Evolutionary conservation across 352 stramenopile genomes (phyloP).

Genomic region (Globisporangium echinulatum): DNA sequence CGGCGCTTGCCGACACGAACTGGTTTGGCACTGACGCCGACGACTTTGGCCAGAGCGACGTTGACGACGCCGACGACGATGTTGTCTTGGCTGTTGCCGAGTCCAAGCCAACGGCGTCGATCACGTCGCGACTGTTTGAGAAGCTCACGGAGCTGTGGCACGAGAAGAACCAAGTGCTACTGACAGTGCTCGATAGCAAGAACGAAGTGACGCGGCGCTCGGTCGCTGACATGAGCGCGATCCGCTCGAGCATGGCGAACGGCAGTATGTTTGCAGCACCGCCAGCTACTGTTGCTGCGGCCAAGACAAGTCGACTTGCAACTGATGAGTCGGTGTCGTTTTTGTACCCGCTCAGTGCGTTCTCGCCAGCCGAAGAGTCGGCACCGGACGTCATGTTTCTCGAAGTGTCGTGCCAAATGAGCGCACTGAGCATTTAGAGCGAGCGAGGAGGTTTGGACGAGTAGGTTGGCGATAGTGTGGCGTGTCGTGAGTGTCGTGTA

Average conservation of each 20-base stretch:
- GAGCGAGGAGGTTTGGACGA: background rate
- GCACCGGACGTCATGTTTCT: slow-evolving; percentile 60
- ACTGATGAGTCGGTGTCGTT: slow-evolving; percentile 76
- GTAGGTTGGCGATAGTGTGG: too few relatives aligned
- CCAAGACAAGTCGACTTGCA: slow-evolving; percentile 23
- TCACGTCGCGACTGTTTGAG: slow-evolving; percentile 66
- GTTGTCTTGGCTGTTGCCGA: background rate
- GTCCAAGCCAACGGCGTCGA: slow-evolving; percentile 18
- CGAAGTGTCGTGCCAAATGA: slow-evolving; percentile 76
- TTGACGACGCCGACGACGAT: slow-evolving; percentile 38
- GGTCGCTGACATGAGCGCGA: slow-evolving; percentile 78
- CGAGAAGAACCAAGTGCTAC: slow-evolving; percentile 82
- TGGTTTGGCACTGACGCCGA: slow-evolving; percentile 56
- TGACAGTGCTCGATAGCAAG: slow-evolving; percentile 66
- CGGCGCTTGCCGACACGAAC: slow-evolving; percentile 46
- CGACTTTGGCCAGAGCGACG: slow-evolving; percentile 53
- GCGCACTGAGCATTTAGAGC: slow-evolving; percentile 27
- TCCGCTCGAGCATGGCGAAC: slow-evolving; percentile 58
- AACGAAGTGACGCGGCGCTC: slow-evolving; percentile 65
- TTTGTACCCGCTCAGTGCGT: slow-evolving; percentile 79
- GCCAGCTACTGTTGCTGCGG: slow-evolving; percentile 1
- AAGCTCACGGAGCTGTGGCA: slow-evolving; percentile 77
- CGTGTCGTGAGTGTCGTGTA: too few relatives aligned
- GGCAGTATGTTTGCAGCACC: slow-evolving; percentile 54
- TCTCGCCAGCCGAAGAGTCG: slow-evolving; percentile 43